Evolutionary conservation across 1,139 yeast species (phyloP).

Genomic region (Blastobotrys arbuscula): DNA sequence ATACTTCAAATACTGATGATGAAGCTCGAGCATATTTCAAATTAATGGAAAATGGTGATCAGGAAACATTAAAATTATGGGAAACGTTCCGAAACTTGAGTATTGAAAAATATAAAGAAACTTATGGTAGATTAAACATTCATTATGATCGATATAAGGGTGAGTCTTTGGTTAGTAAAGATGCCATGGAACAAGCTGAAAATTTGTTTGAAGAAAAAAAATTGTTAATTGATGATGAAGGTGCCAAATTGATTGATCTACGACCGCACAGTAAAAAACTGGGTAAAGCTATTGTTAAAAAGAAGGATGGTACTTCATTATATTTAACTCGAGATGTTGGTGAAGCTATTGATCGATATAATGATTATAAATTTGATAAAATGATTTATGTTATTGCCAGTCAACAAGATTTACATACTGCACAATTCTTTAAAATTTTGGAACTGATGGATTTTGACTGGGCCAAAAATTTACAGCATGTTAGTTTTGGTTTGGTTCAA

Average conservation of each 20-base stretch:
- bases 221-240: slow-evolving; percentile 79
- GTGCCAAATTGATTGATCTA: slow-evolving; percentile 86
- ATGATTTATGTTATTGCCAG: slow-evolving; percentile 94
- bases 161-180: slow-evolving; percentile 86
- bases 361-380: slow-evolving; percentile 82
- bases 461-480: slow-evolving; percentile 74
- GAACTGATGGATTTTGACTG: slow-evolving; percentile 89
- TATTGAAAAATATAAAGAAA: slow-evolving; percentile 75
- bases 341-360: slow-evolving; percentile 88
- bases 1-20: slow-evolving; percentile 52
- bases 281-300: slow-evolving; percentile 90
- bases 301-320: slow-evolving; percentile 92
- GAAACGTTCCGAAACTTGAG: slow-evolving; percentile 82
- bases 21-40: slow-evolving; percentile 85
- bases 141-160: slow-evolving; percentile 86
- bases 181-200: slow-evolving; percentile 63
- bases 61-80: slow-evolving; percentile 75
- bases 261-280: slow-evolving; percentile 83
- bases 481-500: slow-evolving; percentile 95
- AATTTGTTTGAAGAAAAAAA: slow-evolving; percentile 59
- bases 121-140: slow-evolving; percentile 90
- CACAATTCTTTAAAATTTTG: slow-evolving; percentile 91
- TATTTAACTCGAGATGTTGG: slow-evolving; percentile 97
- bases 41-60: slow-evolving; percentile 92
- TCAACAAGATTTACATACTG: slow-evolving; percentile 92